Evolutionary conservation across 306 rosid genomes (phyloP).

Genomic region (Cucurbita maxima): DNA sequence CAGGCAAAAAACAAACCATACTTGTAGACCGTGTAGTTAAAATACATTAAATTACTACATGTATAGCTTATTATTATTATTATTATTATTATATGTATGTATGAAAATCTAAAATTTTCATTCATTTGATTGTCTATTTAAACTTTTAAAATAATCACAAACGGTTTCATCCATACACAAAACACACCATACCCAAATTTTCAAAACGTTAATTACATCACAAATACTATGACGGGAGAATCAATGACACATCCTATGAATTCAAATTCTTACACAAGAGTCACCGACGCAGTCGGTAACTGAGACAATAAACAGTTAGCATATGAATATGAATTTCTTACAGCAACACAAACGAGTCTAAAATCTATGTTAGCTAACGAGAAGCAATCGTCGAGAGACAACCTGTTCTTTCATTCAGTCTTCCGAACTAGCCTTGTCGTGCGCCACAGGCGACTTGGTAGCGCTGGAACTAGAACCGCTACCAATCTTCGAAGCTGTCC

Average conservation of each 20-base stretch:
- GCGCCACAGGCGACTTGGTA: conserved; percentile 34
- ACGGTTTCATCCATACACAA: not conserved
- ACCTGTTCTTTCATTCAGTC: conserved; percentile 9
- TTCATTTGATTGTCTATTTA: no score
- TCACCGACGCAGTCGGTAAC: not conserved
- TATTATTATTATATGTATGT: no score
- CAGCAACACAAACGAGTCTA: not conserved
- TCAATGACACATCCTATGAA: not conserved
- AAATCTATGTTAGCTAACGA: conserved; percentile 15
- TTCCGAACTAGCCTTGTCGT: conserved; percentile 22
- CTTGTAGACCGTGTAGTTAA: no score
- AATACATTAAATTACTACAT: no score
- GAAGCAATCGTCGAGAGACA: conserved; percentile 1
- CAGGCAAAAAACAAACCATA: no score
- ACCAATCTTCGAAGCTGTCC: conserved; percentile 43
- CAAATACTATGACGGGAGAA: not conserved
- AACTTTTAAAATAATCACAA: no score
- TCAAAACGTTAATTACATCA: not conserved
- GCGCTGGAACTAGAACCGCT: conserved; percentile 42
- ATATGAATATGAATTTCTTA: not conserved
- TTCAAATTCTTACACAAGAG: not conserved
- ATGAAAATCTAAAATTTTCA: no score
- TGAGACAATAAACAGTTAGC: not conserved
- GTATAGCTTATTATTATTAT: no score
- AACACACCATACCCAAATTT: not conserved